phyloP scores from a whole-genome alignment of 225 moss, liverwort and hornwort species.

The Asterella californica region DNA sequence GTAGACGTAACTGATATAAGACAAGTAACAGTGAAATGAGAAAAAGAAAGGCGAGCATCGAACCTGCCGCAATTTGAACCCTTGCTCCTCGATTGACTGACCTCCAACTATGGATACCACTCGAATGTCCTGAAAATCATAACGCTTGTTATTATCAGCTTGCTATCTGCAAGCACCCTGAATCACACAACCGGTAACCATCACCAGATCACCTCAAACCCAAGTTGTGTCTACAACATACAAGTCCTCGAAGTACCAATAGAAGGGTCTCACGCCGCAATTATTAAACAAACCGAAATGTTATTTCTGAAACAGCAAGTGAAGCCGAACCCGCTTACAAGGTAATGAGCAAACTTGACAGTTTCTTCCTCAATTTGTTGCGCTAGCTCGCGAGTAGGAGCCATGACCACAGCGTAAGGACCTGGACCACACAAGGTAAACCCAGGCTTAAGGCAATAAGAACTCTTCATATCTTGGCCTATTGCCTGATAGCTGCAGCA shows the following conservation, averaged over 20 bases:
- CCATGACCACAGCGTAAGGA: conserved; percentile 99
- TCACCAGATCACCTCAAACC: not conserved
- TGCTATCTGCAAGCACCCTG: not conserved
- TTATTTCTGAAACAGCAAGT: not conserved
- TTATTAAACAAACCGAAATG: not conserved
- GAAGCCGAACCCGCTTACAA: conserved; percentile 43
- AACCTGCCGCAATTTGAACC: conserved; percentile 97
- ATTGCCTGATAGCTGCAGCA: too few species aligned
- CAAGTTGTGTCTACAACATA: not conserved
- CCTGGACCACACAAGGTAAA: conserved; percentile 32
- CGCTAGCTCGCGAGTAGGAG: conserved; percentile 93
- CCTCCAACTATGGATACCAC: conserved; percentile 98
- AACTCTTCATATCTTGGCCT: not conserved
- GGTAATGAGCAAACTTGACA: conserved; percentile 96
- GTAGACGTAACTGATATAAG: not conserved
- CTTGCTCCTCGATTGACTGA: conserved; percentile 97
- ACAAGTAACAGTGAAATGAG: not conserved
- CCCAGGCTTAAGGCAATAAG: too few species aligned
- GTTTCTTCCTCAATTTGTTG: conserved; percentile 99
- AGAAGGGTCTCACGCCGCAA: not conserved
- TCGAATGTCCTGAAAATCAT: conserved; percentile 67
- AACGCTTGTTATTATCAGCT: not conserved
- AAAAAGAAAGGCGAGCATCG: not conserved
- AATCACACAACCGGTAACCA: not conserved
- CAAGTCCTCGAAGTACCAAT: not conserved